Evolutionary conservation across 495 filamentous ascomycete species (phyloP), one percentile per base, ranked within the genome.

Genomic region (Penicillium verhagenii): DNA sequence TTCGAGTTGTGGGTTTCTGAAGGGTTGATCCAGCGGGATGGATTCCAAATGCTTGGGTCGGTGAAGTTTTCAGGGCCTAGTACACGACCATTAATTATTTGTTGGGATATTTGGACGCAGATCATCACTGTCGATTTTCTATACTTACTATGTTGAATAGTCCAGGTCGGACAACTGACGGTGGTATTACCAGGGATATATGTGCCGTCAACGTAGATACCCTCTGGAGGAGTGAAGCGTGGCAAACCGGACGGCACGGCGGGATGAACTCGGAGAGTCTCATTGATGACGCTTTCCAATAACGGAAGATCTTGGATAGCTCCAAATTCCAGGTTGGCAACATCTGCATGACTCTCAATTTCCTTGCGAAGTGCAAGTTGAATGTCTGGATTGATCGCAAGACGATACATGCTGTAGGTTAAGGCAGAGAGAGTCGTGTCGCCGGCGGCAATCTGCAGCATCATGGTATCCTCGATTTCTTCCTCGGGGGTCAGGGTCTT

Each of bases 151-250:
- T 23, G 26, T 18, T 49, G 46, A 21, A 49, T 49, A 37, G 28
- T 49, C 46, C 46, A 49, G 2, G 46, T 49, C 18, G 46, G 46
- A 21, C 46, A 49, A 28, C 46, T 53, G 23, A 80, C 69, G 21
- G 60, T 66, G 6, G 59, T 64, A 10, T 67, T 56, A 1, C 75
- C 75, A 2, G 79, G 79, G 11, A 82, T 71, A 52, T 63, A 72
- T 0, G 57, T 54, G 0, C 73, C 77, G 13, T 70, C 77, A 18
- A 82, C 61, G 11, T 47, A 56, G 21, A 82, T 53, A 1, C 80
- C 80, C 47, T 76, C 69, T 2, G 69, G 67, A 0, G 78, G 75
- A 0, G 74, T 76, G 10, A 65, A 58, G 4, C 81, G 71, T 13
- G 58, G 57, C 3, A 71, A 61, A 13, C 69, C 73, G 14, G 29